Percentiles rank a stretch among this genome's conserved stretches.
phyloP scores from a whole-genome alignment of 177 flowering plant genomes.

The Vitis hybrid region DNA sequence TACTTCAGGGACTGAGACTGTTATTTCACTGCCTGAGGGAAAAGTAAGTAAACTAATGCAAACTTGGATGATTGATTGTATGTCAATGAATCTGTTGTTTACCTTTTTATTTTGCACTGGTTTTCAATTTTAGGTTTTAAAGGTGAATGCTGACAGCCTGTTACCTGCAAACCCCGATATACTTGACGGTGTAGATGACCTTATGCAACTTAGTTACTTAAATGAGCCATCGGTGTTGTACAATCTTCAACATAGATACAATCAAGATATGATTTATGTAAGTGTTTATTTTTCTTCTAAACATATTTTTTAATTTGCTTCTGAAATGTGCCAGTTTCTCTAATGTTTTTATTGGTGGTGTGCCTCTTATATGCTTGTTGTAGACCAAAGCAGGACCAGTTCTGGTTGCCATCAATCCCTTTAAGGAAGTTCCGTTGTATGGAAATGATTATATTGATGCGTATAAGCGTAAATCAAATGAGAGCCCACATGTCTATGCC shows the following conservation, averaged over 20 bases:
- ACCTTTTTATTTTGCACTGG: neutral
- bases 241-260: slow-evolving; percentile 89
- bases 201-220: slow-evolving; percentile 97
- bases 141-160: slow-evolving; percentile 58
- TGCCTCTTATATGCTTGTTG: slow-evolving; percentile 10
- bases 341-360: slow-evolving; percentile 15
- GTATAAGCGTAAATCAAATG: slow-evolving; percentile 68
- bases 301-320: neutral
- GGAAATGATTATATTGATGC: slow-evolving; percentile 87
- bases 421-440: slow-evolving; percentile 81
- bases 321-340: neutral
- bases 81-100: slow-evolving; percentile 1
- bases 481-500: slow-evolving; percentile 95
- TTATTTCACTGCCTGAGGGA: slow-evolving; percentile 65
- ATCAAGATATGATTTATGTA: slow-evolving; percentile 85
- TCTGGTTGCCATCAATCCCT: slow-evolving; percentile 96
- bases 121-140: slow-evolving; percentile 52
- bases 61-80: neutral
- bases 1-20: slow-evolving; percentile 60
- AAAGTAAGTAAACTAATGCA: slow-evolving; percentile 45
- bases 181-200: slow-evolving; percentile 98
- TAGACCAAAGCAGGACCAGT: slow-evolving; percentile 99
- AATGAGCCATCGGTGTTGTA: slow-evolving; percentile 95
- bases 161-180: slow-evolving; percentile 95
- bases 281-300: slow-evolving; percentile 26